These are phyloP conservation scores for Suhomyces vadensis DNA, from an alignment of 805 yeast species.

Conservation along the genomic window DNA sequence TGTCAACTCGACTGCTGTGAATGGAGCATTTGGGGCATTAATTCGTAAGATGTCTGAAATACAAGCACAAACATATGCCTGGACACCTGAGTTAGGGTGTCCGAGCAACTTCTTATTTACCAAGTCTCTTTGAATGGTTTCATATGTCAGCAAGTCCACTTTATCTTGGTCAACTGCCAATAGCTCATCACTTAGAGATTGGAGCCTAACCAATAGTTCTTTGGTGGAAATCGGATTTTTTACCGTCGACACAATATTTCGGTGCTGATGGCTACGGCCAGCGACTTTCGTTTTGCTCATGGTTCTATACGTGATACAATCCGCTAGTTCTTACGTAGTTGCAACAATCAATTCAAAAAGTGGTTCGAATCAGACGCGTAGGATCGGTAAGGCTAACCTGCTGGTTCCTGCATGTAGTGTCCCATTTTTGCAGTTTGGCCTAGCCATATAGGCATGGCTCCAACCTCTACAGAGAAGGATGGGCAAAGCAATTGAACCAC, in stretches of 20 bases:
- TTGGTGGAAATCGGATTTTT: conserved; percentile 59
- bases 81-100: conserved; percentile 68
- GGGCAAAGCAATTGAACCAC: too few species aligned
- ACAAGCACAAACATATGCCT: conserved; percentile 70
- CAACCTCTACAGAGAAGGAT: too few species aligned
- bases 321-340: too few species aligned
- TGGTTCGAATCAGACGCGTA: neutral
- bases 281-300: neutral
- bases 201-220: conserved; percentile 59
- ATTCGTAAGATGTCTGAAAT: conserved; percentile 72
- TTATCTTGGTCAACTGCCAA: conserved; percentile 61
- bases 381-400: neutral
- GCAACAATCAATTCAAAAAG: too few species aligned
- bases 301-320: too few species aligned
- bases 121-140: conserved; percentile 49
- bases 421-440: too few species aligned
- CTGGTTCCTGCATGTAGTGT: too few species aligned
- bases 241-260: conserved; percentile 43
- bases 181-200: conserved; percentile 61
- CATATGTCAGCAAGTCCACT: conserved; percentile 47
- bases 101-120: conserved; percentile 57
- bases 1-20: conserved; percentile 59
- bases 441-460: too few species aligned
- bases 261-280: neutral
- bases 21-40: conserved; percentile 91